Conservation (phyloP, 805 yeast species). For the Candida maris region DNA sequence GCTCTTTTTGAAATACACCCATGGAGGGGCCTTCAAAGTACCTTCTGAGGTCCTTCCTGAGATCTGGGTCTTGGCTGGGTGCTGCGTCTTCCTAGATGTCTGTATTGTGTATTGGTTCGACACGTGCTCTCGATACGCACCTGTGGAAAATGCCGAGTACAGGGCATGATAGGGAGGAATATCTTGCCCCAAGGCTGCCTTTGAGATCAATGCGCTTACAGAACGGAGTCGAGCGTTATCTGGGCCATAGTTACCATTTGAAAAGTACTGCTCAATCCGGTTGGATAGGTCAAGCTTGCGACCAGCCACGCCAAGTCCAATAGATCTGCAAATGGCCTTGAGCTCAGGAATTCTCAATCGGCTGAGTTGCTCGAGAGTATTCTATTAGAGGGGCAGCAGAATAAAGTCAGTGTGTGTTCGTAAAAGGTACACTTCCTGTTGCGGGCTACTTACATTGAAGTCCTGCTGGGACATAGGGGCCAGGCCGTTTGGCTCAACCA, state of each 20-base stretch:
- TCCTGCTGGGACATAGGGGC: conserved; percentile 15
- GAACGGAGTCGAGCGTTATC: conserved; percentile 44
- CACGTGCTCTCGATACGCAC: conserved; percentile 22
- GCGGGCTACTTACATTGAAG: conserved; percentile 12
- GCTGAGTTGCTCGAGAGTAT: conserved; percentile 31
- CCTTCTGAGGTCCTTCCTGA: conserved; percentile 1
- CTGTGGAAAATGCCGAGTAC: conserved; percentile 14
- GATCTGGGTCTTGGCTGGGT: background rate
- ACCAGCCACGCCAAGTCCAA: conserved; percentile 51
- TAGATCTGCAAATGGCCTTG: conserved; percentile 48
- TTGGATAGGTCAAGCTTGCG: conserved; percentile 58
- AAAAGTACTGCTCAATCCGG: conserved; percentile 45
- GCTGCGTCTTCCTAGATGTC: background rate
- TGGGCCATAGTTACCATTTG: conserved; percentile 35
- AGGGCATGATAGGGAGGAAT: conserved; percentile 38
- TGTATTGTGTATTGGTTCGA: conserved; percentile 19
- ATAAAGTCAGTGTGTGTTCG: too few species aligned
- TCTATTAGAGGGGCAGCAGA: too few species aligned
- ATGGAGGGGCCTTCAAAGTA: conserved; percentile 27
- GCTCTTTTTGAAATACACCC: conserved; percentile 48
- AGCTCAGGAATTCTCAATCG: conserved; percentile 48
- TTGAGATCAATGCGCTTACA: conserved; percentile 40
- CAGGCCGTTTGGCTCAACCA: conserved; percentile 3
- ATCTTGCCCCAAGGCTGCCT: conserved; percentile 30
- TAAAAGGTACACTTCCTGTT: too few species aligned